Base-by-base conservation (phyloP, 2,329 filamentous ascomycete species). In the Diaporthe sp. region DNA sequence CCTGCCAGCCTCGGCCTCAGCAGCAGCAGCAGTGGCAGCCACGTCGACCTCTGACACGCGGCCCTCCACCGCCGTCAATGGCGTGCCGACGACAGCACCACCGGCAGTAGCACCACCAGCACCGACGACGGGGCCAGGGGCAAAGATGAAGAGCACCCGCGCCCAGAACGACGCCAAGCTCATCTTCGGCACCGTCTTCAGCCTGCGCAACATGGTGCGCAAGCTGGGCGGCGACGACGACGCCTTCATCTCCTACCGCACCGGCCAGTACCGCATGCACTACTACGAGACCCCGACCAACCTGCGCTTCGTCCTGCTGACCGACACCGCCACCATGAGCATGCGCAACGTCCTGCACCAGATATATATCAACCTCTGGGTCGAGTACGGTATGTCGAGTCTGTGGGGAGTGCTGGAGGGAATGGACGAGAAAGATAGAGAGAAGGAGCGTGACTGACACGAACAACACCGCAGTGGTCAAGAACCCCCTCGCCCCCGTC, bases 261-360 rank as follows among this genome's bases (percentile, higher is more conserved):
- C 97, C 72, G 94, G 90, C 79, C 94, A 98, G 85, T 99, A 99
- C 89, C 98, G 98, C 87, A 91, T 99, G 80, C 97, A 99, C 87
- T 99, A 98, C 88, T 99, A 98, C 89, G 97, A 99, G 88, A 98
- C 97, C 17, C 95, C 96, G 1, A 97, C 95, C 71, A 97, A 95
- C 84, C 92, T 98, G 85, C 97, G 98, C 82, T 97, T 98, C 82
- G 95, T 98, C 82, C 95, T 99, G 93, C 89, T 98, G 82, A 98
- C 97, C 34, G 97, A 98, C 85, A 94, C 94, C 51, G 94, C 92
- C 79, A 94, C 95, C 75, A 91, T 94, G 79, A 98, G 95, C 85
- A 96, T 99, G 92, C 92, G 96, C 60, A 95, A 97, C 80, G 96
- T 98, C 31, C 86, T 99, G 81, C 96, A 99, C 83, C 97, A 99